These are phyloP conservation scores for Trypanosoma lewisi DNA, from an alignment of 208 protist genomes.

Conservation along the genomic window DNA sequence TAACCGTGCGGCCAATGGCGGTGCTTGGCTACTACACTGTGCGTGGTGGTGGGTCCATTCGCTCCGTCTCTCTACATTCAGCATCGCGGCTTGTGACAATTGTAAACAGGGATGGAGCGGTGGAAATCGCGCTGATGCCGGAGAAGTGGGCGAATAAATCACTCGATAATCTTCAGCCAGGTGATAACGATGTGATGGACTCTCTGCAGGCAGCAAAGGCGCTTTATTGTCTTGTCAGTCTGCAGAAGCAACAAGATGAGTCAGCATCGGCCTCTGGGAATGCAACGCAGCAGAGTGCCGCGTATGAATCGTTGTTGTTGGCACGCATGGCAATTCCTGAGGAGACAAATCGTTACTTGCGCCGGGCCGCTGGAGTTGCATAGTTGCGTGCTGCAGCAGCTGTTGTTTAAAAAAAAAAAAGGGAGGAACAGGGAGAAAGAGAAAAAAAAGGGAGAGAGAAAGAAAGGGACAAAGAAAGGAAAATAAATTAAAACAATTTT, in stretches of 20 bases:
- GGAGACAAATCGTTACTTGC: conserved; percentile 44
- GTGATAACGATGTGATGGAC: conserved; percentile 8
- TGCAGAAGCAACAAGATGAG: conserved; percentile 2
- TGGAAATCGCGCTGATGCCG: conserved; percentile 63
- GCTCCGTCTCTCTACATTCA: conserved; percentile 42
- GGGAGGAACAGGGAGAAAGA: background rate
- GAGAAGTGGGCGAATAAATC: background rate
- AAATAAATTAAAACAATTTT: too few relatives aligned
- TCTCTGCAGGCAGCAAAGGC: conserved; percentile 1
- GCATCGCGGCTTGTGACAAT: conserved; percentile 44
- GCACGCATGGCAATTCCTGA: conserved; percentile 45
- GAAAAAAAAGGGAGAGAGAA: background rate
- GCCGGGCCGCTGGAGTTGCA: conserved; percentile 1
- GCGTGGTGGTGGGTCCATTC: conserved; percentile 35
- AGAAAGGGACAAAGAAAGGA: background rate
- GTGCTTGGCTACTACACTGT: conserved; percentile 36
- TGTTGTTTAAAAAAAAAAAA: background rate
- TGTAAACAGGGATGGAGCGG: conserved; percentile 45
- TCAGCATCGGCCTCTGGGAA: background rate
- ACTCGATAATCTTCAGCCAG: background rate
- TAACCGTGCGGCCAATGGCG: conserved; percentile 21
- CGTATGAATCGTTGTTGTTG: conserved; percentile 41
- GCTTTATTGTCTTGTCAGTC: background rate
- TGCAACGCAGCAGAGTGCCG: background rate
- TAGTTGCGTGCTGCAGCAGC: background rate